These are phyloP conservation scores for Starmerella vitae DNA, from an alignment of 805 yeast genomes.

Conservation along the genomic window DNA sequence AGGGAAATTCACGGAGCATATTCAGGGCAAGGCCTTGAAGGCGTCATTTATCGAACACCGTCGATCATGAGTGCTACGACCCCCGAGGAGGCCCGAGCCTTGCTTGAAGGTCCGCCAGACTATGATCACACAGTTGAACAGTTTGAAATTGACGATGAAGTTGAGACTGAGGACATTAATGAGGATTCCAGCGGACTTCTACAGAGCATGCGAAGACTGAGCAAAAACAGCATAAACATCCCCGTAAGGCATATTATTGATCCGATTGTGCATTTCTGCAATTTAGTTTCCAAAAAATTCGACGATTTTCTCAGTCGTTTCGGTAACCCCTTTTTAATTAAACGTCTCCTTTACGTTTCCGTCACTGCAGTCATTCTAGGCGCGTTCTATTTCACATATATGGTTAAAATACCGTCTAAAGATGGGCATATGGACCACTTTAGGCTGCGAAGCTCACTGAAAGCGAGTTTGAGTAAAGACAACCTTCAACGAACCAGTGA, in stretches of 20 bases:
- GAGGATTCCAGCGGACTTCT: not conserved
- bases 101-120: conserved; percentile 10
- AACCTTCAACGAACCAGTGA: conserved; percentile 53
- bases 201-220: conserved; percentile 7
- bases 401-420: conserved; percentile 20
- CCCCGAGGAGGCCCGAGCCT: conserved; percentile 5
- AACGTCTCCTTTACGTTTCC: conserved; percentile 56
- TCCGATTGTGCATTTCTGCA: conserved; percentile 34
- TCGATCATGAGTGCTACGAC: conserved; percentile 2
- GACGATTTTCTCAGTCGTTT: conserved; percentile 48
- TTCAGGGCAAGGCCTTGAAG: too few relatives aligned
- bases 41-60: too few relatives aligned
- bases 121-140: conserved; percentile 9
- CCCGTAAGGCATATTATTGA: conserved; percentile 36
- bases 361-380: conserved; percentile 47
- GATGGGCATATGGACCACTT: conserved; percentile 45
- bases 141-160: conserved; percentile 13
- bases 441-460: conserved; percentile 37
- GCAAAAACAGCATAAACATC: conserved; percentile 22
- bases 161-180: not conserved
- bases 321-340: conserved; percentile 80
- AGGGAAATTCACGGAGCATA: too few relatives aligned
- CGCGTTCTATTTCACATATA: conserved; percentile 38
- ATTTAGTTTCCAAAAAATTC: conserved; percentile 29
- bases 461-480: conserved; percentile 39